Evolutionary conservation across 768 basidiomycete species (phyloP), one percentile per base, ranked within the genome.

Genomic region (Pleurotus salmoneostramineus): DNA sequence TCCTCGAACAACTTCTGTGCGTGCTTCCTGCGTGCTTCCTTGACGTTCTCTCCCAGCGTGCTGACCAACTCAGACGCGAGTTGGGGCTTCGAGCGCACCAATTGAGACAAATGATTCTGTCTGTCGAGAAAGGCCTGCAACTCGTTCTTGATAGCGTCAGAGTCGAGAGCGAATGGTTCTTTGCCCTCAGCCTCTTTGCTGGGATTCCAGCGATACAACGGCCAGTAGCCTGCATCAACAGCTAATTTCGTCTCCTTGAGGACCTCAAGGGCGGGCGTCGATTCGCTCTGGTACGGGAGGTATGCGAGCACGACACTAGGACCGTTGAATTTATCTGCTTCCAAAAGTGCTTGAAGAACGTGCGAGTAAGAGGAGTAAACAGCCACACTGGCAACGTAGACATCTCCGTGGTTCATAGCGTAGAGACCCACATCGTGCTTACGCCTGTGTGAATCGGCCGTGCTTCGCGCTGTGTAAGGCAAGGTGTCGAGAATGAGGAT

Each of bases 391-490:
- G 95, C 95, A 56, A 97, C 97, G 69, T 91, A 99, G 59, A 95
- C 93, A 67, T 95, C 90, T 8, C 96, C 96, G 70, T 97, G 90
- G 75, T 97, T 98, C 90, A 98, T 95, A 27, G 96, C 97, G 66
- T 99, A 99, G 50, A 99, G 77, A 2, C 96, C 97, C 51, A 95
- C 90, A 71, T 99, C 97, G 66, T 94, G 95, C 75, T 98, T 98
- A 57, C 94, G 81, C 59, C 92, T 85, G 60, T 82, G 79, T 7
- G 84, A 86, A 63, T 89, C 90, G 4, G 74, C 78, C 27, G 78
- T 71, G 66, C 87, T 84, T 56, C 93, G 87, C 36, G 85, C 72
- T 2, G 93, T 86, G 73, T 97, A 99, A 0, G 97, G 93, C 2
- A 88, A 73, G 5, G 90, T 95, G 72, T 99, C 97, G 66, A 98